These are phyloP conservation scores for Tolypocladium pustulatum DNA, from an alignment of 2,329 filamentous ascomycete species.

Conservation along the genomic window DNA sequence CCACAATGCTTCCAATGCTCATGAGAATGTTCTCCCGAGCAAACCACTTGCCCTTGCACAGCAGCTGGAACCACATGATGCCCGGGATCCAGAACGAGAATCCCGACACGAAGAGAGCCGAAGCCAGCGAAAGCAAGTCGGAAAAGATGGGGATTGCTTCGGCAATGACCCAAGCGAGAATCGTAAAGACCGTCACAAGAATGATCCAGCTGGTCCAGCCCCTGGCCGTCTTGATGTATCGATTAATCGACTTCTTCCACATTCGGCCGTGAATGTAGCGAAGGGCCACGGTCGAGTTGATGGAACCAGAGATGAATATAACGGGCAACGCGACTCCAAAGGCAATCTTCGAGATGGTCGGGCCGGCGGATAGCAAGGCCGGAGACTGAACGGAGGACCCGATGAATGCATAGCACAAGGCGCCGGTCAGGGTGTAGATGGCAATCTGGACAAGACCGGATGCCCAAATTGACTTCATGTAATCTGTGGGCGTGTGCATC, in stretches of 20 bases:
- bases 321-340: conserved; percentile 63
- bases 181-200: conserved; percentile 46
- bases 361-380: conserved; percentile 54
- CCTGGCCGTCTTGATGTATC: conserved; percentile 36
- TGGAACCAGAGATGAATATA: conserved; percentile 64
- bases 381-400: conserved; percentile 54
- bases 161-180: conserved; percentile 59
- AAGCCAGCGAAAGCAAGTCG: conserved; percentile 46
- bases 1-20: conserved; percentile 13
- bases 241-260: conserved; percentile 30
- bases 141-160: conserved; percentile 64
- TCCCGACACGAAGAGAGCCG: conserved; percentile 35
- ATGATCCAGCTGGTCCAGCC: conserved; percentile 45
- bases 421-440: conserved; percentile 57
- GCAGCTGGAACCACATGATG: conserved; percentile 12
- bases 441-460: conserved; percentile 51
- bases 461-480: conserved; percentile 44
- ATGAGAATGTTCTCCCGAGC: conserved; percentile 14
- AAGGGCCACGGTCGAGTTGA: conserved; percentile 43
- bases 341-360: conserved; percentile 51
- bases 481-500: conserved; percentile 38
- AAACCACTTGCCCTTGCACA: conserved; percentile 11
- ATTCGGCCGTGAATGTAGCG: conserved; percentile 35
- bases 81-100: conserved; percentile 11
- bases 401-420: conserved; percentile 59